Base-by-base conservation (phyloP, 768 basidiomycete species). In the Neoboletus subvelutipes region DNA sequence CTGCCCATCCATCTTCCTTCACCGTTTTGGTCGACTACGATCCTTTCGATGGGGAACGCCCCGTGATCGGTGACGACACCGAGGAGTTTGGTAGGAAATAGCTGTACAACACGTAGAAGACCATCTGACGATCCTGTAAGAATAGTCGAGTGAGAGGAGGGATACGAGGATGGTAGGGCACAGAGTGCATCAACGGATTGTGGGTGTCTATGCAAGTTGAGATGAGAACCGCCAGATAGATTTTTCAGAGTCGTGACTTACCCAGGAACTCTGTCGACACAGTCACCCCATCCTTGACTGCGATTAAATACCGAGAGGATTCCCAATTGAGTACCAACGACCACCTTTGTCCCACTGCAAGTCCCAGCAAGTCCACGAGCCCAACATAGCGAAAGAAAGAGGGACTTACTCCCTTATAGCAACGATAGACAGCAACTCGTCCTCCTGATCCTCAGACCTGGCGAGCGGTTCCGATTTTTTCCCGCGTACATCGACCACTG, bases 401-500 rank as follows among this genome's bases (percentile, higher is more conserved):
- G 41, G 37, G 20, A 73, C 80, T 31, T 66, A 90, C 87, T 86
- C 83, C 77, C 90, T 92, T 70, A 98, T 94, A 17, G 92, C 71
- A 33, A 88, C 85, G 43, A 94, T 83, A 6, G 92, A 92, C 10
- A 98, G 78, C 43, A 97, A 75, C 66, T 98, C 95, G 68, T 98
- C 95, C 66, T 97, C 95, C 69, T 98, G 95, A 75, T 96, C 92
- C 68, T 96, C 94, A 17, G 93, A 96, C 52, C 94, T 89, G 1
- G 88, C 87, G 56, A 90, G 73, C 1, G 92, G 91, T 49, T 87
- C 83, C 13, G 78, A 59, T 64, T 90, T 91, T 62, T 87, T 93
- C 18, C 90, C 86, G 56, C 94, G 84, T 26, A 95, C 83, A 64
- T 98, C 95, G 68, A 95, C 85, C 42, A 96, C 94, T 20, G 93